Percentiles rank a stretch among this genome's conserved stretches.
These are phyloP conservation scores for Ogataea ramenticola DNA, from an alignment of 805 yeast genomes.

Conservation along the genomic window DNA sequence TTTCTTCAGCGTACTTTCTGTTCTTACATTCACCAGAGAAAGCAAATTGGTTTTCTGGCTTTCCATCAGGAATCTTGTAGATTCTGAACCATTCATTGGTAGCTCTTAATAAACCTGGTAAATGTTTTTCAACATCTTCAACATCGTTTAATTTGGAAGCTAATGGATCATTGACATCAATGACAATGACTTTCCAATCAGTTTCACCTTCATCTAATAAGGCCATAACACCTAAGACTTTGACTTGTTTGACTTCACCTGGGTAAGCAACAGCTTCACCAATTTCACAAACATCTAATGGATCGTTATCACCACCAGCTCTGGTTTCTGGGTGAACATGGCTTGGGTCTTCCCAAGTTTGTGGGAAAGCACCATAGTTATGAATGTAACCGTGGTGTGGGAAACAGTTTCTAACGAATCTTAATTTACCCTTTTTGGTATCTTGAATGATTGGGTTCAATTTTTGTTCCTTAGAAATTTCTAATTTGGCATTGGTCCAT, in stretches of 20 bases:
- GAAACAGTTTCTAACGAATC: slow-evolving; percentile 96
- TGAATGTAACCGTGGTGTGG: slow-evolving; percentile 98
- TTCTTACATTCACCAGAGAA: slow-evolving; percentile 89
- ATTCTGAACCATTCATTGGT: slow-evolving; percentile 98
- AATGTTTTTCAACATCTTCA: slow-evolving; percentile 81
- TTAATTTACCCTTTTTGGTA: slow-evolving; percentile 92
- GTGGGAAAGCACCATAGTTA: slow-evolving; percentile 98
- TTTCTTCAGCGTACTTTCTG: slow-evolving; percentile 78
- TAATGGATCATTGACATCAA: slow-evolving; percentile 82
- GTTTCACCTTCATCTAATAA: slow-evolving; percentile 88
- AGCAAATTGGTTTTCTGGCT: slow-evolving; percentile 95
- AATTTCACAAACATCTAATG: slow-evolving; percentile 78
- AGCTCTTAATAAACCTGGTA: slow-evolving; percentile 90
- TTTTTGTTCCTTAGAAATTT: slow-evolving; percentile 75
- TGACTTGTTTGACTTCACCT: slow-evolving; percentile 80
- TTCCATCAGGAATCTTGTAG: slow-evolving; percentile 97
- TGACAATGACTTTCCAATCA: slow-evolving; percentile 89
- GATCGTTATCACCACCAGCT: slow-evolving; percentile 78
- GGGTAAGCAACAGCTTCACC: slow-evolving; percentile 59
- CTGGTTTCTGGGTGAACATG: slow-evolving; percentile 57
- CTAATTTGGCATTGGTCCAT: slow-evolving; percentile 97
- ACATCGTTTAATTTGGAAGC: slow-evolving; percentile 83
- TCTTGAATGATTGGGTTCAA: slow-evolving; percentile 96
- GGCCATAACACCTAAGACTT: slow-evolving; percentile 91
- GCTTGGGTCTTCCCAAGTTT: slow-evolving; percentile 78